A percentile compares a stretch with the other conserved stretches of the same genome.
These are phyloP conservation scores for Microbotryum lychnidis-dioicae DNA, from an alignment of 1,284 basidiomycete genomes.

Conservation along the genomic window DNA sequence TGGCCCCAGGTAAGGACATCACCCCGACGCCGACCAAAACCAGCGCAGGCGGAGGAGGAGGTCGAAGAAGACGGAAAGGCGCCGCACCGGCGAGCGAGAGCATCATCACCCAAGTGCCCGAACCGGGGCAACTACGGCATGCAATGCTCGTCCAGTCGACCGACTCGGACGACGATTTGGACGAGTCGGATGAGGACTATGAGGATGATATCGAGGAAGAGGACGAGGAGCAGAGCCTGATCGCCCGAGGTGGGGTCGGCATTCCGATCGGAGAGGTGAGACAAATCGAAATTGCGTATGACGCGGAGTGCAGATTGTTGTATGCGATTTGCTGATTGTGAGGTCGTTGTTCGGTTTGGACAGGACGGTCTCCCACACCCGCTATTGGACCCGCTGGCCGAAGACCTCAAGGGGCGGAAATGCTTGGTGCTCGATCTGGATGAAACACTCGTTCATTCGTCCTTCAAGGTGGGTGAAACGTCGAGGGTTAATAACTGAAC, in stretches of 20 bases:
- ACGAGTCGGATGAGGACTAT: conserved; percentile 45
- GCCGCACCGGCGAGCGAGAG: conserved; percentile 22
- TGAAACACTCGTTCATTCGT: conserved; percentile 78
- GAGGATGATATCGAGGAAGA: conserved; percentile 49
- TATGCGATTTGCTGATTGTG: conserved; percentile 9
- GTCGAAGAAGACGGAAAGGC: conserved; percentile 34
- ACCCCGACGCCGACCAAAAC: conserved; percentile 17
- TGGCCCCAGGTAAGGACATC: conserved; percentile 56
- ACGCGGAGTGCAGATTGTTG: neutral
- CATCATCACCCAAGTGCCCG: conserved; percentile 30
- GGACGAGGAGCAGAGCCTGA: conserved; percentile 70
- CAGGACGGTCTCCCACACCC: conserved; percentile 79
- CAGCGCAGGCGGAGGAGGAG: conserved; percentile 40
- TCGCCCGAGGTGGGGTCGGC: conserved; percentile 69
- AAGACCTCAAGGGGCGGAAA: conserved; percentile 71
- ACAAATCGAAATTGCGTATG: conserved; percentile 24
- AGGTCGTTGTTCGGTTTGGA: conserved; percentile 11
- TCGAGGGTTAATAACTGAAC: too few relatives aligned
- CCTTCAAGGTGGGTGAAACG: conserved; percentile 39
- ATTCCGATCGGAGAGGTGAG: conserved; percentile 68
- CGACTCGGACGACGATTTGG: conserved; percentile 44
- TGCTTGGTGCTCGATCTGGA: conserved; percentile 87
- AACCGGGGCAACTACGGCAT: conserved; percentile 21
- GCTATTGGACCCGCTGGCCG: conserved; percentile 65
- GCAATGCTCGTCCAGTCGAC: conserved; percentile 35